Evolutionary conservation across 2,329 filamentous ascomycete genomes (phyloP).

Genomic region (Aspergillus sp.): DNA sequence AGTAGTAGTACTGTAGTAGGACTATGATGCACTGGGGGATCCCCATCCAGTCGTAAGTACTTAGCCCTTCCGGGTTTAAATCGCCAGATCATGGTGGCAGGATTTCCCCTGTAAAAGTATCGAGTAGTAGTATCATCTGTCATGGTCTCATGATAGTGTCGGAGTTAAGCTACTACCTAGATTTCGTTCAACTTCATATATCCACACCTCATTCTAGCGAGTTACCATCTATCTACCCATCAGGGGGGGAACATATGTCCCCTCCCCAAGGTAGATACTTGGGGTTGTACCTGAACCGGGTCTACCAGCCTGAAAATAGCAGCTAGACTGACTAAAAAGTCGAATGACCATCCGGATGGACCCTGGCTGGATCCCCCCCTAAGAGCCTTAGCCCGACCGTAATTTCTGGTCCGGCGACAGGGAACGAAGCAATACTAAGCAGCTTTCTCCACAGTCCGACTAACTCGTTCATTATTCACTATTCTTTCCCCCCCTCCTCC

Average conservation of each 20-base stretch:
- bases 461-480: too few relatives aligned
- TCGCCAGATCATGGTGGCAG: too few relatives aligned
- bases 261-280: too few relatives aligned
- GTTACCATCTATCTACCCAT: too few relatives aligned
- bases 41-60: too few relatives aligned
- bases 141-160: background rate
- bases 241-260: too few relatives aligned
- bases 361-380: constrained; percentile 5
- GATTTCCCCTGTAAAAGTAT: too few relatives aligned
- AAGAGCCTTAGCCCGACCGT: constrained; percentile 8
- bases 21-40: too few relatives aligned
- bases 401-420: constrained; percentile 8
- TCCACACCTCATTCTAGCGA: background rate
- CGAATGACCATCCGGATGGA: constrained; percentile 1
- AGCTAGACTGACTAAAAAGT: too few relatives aligned
- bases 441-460: constrained; percentile 14
- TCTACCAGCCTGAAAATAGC: constrained; percentile 9
- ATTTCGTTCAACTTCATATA: background rate
- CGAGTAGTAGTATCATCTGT: background rate
- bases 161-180: background rate
- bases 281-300: background rate
- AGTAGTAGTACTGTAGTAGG: too few relatives aligned
- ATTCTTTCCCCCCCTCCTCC: background rate
- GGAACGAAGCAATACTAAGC: constrained; percentile 16
- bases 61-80: too few relatives aligned